These are phyloP conservation scores for Eimeria nieschulzi DNA, from an alignment of 169 alveolate genomes.

Conservation along the genomic window DNA sequence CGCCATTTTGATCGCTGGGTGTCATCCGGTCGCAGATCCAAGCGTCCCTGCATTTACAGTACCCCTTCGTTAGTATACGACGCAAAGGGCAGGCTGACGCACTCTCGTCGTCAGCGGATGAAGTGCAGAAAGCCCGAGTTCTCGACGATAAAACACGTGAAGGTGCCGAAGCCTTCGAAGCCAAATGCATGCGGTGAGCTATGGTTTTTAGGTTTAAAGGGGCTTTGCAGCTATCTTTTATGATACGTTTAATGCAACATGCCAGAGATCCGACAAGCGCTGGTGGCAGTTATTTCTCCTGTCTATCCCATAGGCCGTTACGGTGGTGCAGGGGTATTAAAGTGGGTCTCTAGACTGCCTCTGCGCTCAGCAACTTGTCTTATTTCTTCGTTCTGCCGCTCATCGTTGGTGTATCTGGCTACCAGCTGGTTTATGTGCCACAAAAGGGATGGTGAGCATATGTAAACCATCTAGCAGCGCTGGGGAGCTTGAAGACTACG, in stretches of 20 bases:
- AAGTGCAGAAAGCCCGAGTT: neutral
- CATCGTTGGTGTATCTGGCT: constrained; percentile 41
- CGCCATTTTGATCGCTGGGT: too few species aligned
- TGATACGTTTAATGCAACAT: too few species aligned
- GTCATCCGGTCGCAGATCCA: neutral
- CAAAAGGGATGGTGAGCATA: constrained; percentile 53
- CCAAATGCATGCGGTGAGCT: constrained; percentile 66
- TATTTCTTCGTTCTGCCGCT: constrained; percentile 27
- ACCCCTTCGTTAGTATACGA: neutral
- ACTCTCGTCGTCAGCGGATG: neutral
- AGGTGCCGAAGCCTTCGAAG: constrained; percentile 41
- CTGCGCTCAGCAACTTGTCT: constrained; percentile 8
- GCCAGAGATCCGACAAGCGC: too few species aligned
- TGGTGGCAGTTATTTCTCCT: too few species aligned
- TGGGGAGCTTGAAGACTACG: too few species aligned
- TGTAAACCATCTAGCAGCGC: too few species aligned
- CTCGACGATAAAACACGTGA: constrained; percentile 11
- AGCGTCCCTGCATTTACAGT: neutral
- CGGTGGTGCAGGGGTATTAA: neutral
- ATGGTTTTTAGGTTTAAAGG: too few species aligned
- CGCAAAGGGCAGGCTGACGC: neutral
- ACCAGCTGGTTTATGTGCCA: constrained; percentile 57
- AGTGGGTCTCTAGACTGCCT: neutral
- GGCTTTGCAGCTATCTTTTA: too few species aligned
- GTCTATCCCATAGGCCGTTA: neutral